Evolutionary conservation across 257 asterid species (phyloP), one percentile per base, ranked within the genome.

Genomic region (Henckelia pumila): DNA sequence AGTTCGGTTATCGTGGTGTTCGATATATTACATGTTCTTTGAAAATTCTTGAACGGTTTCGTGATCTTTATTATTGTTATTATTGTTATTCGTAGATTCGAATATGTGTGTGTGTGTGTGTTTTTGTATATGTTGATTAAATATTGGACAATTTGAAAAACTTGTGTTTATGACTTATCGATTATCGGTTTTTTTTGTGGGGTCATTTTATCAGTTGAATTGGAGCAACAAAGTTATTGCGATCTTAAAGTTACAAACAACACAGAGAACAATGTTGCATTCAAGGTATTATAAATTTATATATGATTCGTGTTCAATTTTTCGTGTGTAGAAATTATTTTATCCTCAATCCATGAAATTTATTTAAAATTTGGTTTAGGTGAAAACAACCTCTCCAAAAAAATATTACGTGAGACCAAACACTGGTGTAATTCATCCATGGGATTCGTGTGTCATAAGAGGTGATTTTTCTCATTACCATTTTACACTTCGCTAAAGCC

Each of bases 351-450:
- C 47, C 47, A 23, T 20, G 24, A 8, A 13, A 60, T 20, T 50
- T 35, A 19, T 1, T 58, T 67, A 20, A 59, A 56, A 66, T 53
- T 35, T 14, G 4, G 55, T 73, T 55, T 29, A 91, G 97, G 95
- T 91, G 68, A 91, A 91, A 81, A 91, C 96, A 52, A 91, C 97
- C 24, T 86, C 97, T 29, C 96, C 97, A 4, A 86, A 85, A 84
- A 91, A 88, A 78, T 91, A 88, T 68, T 91, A 82, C 76, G 97
- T 91, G 62, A 83, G 96, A 50, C 97, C 97, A 61, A 86, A 91
- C 81, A 77, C 85, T 3, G 96, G 93, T 24, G 85, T 91, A 5
- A 72, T 91, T 67, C 80, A 75, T 64, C 96, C 97, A 8, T 79
- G 85, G 91, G 97, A 82, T 74, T 79, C 88, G 13, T 82, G 86